Conservation (phyloP, 352 stramenopile genomes). For the Phytophthora melonis region DNA sequence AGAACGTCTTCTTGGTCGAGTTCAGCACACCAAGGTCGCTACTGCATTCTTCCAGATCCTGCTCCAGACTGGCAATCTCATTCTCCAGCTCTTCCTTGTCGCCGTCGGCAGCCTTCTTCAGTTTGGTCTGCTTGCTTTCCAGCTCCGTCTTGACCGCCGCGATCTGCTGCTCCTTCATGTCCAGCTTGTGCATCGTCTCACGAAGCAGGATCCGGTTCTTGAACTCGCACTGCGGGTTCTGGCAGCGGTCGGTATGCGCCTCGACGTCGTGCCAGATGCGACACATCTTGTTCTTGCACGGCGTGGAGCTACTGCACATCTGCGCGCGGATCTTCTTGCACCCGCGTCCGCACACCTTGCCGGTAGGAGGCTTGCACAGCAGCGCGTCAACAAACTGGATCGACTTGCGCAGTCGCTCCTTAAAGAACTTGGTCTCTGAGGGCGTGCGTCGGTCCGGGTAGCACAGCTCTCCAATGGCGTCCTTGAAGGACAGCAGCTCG, state of each 20-base stretch:
- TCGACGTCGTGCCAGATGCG: slow-evolving; percentile 81
- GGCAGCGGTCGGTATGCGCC: slow-evolving; percentile 70
- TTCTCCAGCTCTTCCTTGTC: slow-evolving; percentile 60
- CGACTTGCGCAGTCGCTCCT: slow-evolving; percentile 67
- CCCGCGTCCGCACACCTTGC: slow-evolving; percentile 52
- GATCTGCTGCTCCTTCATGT: slow-evolving; percentile 68
- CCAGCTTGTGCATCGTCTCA: slow-evolving; percentile 81
- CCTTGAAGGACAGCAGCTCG: slow-evolving; percentile 65
- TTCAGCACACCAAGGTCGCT: slow-evolving; percentile 54
- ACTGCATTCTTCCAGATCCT: slow-evolving; percentile 62
- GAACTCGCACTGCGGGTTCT: slow-evolving; percentile 75
- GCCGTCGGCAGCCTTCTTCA: slow-evolving; percentile 43
- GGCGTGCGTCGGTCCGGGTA: slow-evolving; percentile 63
- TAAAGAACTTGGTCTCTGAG: slow-evolving; percentile 73
- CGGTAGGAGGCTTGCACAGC: slow-evolving; percentile 61
- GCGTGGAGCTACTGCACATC: slow-evolving; percentile 72
- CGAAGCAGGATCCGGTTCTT: slow-evolving; percentile 75
- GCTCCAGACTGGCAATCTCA: slow-evolving; percentile 67
- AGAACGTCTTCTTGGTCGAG: slow-evolving; percentile 65
- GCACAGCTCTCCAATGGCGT: slow-evolving; percentile 74
- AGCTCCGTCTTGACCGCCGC: slow-evolving; percentile 43
- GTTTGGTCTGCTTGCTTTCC: slow-evolving; percentile 47
- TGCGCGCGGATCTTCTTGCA: slow-evolving; percentile 73
- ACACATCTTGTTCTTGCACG: slow-evolving; percentile 76
- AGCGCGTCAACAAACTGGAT: slow-evolving; percentile 78